These are phyloP conservation scores for Tylopilus intermedius DNA, from an alignment of 768 basidiomycete species.

Conservation along the genomic window DNA sequence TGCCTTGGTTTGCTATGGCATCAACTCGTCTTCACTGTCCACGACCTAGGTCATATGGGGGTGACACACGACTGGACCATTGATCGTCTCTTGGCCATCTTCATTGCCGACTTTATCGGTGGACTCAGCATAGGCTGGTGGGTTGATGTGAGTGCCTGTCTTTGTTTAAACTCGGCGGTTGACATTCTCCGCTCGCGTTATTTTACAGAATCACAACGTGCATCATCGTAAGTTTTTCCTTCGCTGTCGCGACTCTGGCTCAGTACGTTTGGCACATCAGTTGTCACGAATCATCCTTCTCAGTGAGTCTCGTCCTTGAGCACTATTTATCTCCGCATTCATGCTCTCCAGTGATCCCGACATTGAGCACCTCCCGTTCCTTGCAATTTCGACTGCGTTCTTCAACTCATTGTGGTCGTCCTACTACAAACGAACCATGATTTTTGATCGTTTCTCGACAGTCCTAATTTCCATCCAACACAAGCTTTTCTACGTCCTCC, in stretches of 20 bases:
- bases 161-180: conserved; percentile 1
- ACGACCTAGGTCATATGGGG: conserved; percentile 94
- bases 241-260: not conserved
- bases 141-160: conserved; percentile 73
- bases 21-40: conserved; percentile 86
- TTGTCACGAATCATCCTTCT: conserved; percentile 95
- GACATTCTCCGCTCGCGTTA: not conserved
- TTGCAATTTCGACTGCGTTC: conserved; percentile 88
- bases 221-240: conserved; percentile 73
- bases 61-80: conserved; percentile 82
- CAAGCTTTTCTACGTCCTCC: conserved; percentile 85
- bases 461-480: conserved; percentile 76
- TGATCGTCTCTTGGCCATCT: conserved; percentile 75
- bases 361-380: conserved; percentile 87
- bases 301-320: conserved; percentile 52
- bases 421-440: conserved; percentile 87
- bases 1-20: conserved; percentile 91
- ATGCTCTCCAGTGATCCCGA: conserved; percentile 61
- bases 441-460: conserved; percentile 65
- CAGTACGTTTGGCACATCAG: conserved; percentile 36
- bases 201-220: conserved; percentile 84
- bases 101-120: conserved; percentile 82
- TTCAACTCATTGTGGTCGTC: conserved; percentile 86
- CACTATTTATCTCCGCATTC: conserved; percentile 3
- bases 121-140: conserved; percentile 97